Evolutionary conservation across 2,329 filamentous ascomycete genomes (phyloP).

Genomic region (Diaporthe australafricana): DNA sequence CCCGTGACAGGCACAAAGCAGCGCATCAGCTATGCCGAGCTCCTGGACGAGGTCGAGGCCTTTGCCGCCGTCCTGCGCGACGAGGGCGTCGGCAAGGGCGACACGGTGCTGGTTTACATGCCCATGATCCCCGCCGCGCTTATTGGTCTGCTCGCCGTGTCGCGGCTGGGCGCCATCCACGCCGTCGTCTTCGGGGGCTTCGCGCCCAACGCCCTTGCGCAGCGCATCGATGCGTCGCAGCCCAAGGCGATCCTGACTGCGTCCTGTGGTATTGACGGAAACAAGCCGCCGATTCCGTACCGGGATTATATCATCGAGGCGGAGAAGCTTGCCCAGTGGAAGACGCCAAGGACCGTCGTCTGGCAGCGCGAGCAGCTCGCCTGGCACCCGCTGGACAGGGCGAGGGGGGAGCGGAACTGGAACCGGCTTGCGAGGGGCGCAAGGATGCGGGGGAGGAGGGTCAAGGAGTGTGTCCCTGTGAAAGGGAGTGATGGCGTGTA

Average conservation of each 20-base stretch:
- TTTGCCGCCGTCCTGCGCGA: conserved; percentile 85
- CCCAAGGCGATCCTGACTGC: conserved; percentile 86
- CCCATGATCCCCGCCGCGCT: conserved; percentile 93
- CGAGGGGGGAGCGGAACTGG: conserved; percentile 82
- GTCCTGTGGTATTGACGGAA: conserved; percentile 91
- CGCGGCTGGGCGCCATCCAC: conserved; percentile 87
- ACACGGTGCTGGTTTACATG: conserved; percentile 94
- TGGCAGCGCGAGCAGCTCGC: conserved; percentile 85
- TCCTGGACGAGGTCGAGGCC: conserved; percentile 83
- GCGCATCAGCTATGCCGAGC: conserved; percentile 78
- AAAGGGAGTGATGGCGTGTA: conserved; percentile 85
- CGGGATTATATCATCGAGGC: conserved; percentile 81
- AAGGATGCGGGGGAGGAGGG: conserved; percentile 63
- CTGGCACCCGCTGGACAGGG: conserved; percentile 77
- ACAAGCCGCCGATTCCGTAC: conserved; percentile 84
- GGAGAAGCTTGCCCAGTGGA: conserved; percentile 73
- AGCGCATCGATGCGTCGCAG: conserved; percentile 85
- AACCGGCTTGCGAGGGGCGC: conserved; percentile 80
- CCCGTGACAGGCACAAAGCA: conserved; percentile 82
- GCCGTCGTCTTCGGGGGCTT: conserved; percentile 96
- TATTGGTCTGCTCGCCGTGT: conserved; percentile 86
- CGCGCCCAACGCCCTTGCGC: conserved; percentile 81
- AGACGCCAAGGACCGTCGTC: conserved; percentile 79
- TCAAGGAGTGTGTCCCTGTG: conserved; percentile 81
- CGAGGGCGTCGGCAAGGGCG: conserved; percentile 83